These are phyloP conservation scores for Fomitopsis pinicola DNA, from an alignment of 1,284 basidiomycete genomes.

Conservation along the genomic window DNA sequence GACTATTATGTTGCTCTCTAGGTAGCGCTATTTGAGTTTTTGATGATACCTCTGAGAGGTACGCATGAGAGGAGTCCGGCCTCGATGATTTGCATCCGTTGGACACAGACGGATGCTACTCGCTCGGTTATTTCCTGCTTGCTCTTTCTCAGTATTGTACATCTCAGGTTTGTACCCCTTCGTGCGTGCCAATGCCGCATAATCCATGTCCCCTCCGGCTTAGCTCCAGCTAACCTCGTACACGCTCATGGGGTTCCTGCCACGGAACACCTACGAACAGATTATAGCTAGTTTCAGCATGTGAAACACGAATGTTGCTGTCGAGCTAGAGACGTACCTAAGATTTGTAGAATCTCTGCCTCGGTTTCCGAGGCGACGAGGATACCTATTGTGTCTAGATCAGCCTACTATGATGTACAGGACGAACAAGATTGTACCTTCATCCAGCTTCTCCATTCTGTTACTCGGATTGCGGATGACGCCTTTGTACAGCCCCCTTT, in stretches of 20 bases:
- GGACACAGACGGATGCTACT: too few species aligned
- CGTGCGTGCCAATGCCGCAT: too few species aligned
- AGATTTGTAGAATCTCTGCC: slow-evolving; percentile 75
- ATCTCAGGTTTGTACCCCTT: too few species aligned
- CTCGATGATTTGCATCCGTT: too few species aligned
- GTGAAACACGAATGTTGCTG: background rate
- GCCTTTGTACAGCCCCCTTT: slow-evolving; percentile 70
- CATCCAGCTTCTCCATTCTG: slow-evolving; percentile 54
- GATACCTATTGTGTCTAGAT: slow-evolving; percentile 42
- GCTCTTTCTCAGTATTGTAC: too few species aligned
- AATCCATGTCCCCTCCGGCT: too few species aligned
- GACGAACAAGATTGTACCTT: slow-evolving; percentile 40
- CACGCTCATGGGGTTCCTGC: slow-evolving; percentile 73
- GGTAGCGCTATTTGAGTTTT: background rate
- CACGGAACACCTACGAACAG: slow-evolving; percentile 54
- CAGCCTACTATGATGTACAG: background rate
- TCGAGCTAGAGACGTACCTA: slow-evolving; percentile 38
- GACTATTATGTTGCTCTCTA: background rate
- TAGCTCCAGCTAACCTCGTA: slow-evolving; percentile 20
- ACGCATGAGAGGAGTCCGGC: too few species aligned
- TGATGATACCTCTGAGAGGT: background rate
- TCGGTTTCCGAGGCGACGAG: slow-evolving; percentile 80
- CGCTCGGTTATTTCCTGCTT: too few species aligned
- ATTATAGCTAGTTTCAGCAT: background rate
- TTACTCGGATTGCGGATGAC: slow-evolving; percentile 70